Percentiles rank a stretch among this genome's conserved stretches.
Evolutionary conservation across 371 early-diverging fungal species (phyloP).

Genomic region (Nosema muscidifuracis): DNA sequence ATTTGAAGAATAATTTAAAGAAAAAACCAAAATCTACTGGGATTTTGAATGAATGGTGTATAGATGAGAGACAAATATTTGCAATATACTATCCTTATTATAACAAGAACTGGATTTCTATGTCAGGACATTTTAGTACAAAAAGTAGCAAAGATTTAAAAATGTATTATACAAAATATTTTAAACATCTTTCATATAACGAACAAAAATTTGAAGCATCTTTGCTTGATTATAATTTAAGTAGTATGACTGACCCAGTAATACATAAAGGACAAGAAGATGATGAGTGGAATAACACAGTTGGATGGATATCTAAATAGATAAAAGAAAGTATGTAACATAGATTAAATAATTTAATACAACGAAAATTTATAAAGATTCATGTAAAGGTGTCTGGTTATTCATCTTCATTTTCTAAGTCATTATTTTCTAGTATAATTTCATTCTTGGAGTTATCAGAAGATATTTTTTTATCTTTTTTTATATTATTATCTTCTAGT

Average conservation of each 20-base stretch:
- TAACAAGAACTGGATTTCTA: conserved; percentile 54
- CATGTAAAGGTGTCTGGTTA: background rate
- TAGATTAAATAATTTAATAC: background rate
- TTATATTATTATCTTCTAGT: too few relatives aligned
- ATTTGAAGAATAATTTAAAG: conserved; percentile 16
- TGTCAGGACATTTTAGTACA: conserved; percentile 46
- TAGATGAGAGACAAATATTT: conserved; percentile 59
- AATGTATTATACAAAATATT: conserved; percentile 53
- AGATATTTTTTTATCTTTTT: too few relatives aligned
- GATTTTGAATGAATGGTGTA: conserved; percentile 44
- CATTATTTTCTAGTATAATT: too few relatives aligned
- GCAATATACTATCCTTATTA: conserved; percentile 59
- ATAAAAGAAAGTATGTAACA: too few relatives aligned
- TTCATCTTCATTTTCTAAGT: background rate
- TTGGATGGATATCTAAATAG: background rate
- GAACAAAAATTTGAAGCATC: conserved; percentile 55
- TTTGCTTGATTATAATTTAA: conserved; percentile 28
- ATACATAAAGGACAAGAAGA: background rate
- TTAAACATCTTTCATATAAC: conserved; percentile 44
- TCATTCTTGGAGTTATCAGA: too few relatives aligned
- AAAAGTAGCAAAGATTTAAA: conserved; percentile 53
- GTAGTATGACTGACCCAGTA: background rate
- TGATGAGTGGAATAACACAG: background rate
- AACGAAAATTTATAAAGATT: background rate
- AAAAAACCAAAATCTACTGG: background rate